Evolutionary conservation across 1,139 yeast genomes (phyloP).

Genomic region (Kluyveromyces sp.): DNA sequence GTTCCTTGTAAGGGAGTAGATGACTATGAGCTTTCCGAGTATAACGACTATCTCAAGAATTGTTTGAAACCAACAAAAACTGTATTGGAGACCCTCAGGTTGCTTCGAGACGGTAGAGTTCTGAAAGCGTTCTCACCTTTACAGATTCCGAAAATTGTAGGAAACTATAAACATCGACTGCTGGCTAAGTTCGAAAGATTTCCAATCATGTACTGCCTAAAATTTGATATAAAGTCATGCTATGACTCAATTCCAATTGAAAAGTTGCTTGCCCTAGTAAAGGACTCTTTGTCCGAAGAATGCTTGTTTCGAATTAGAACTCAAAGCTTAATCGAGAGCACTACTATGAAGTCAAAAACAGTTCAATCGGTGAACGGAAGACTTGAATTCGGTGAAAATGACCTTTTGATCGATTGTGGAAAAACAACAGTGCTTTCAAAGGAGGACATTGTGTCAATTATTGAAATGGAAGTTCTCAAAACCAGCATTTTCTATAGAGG

Average conservation of each 20-base stretch:
- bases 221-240: slow-evolving; percentile 74
- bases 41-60: slow-evolving; percentile 26
- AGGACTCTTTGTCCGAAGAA: slow-evolving; percentile 15
- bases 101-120: slow-evolving; percentile 19
- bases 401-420: slow-evolving; percentile 21
- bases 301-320: slow-evolving; percentile 21
- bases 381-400: slow-evolving; percentile 8
- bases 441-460: slow-evolving; percentile 30
- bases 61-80: slow-evolving; percentile 37
- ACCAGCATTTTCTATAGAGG: slow-evolving; percentile 36
- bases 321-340: slow-evolving; percentile 15
- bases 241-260: slow-evolving; percentile 66
- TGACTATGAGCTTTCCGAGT: slow-evolving; percentile 26
- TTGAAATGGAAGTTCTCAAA: slow-evolving; percentile 37
- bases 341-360: slow-evolving; percentile 16
- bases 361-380: slow-evolving; percentile 22
- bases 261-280: slow-evolving; percentile 35
- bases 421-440: slow-evolving; percentile 23
- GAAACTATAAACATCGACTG: slow-evolving; percentile 29
- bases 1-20: slow-evolving; percentile 39
- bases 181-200: slow-evolving; percentile 17
- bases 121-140: slow-evolving; percentile 31
- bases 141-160: slow-evolving; percentile 32
- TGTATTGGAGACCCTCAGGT: slow-evolving; percentile 28
- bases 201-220: slow-evolving; percentile 46